Evolutionary conservation across 2,329 filamentous ascomycete genomes (phyloP).

Genomic region (Alternaria conjuncta): DNA sequence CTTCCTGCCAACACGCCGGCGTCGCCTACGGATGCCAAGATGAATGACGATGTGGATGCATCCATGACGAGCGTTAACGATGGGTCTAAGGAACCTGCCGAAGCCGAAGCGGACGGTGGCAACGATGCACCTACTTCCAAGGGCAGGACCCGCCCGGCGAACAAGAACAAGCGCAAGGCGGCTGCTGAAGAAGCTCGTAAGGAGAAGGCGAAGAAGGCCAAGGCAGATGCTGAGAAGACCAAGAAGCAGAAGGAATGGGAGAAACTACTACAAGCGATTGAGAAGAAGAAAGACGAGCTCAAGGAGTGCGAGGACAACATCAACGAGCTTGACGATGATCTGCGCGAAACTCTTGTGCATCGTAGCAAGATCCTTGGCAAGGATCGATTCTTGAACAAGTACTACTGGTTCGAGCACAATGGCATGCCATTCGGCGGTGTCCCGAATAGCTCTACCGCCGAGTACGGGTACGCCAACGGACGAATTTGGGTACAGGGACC

Average conservation of each 20-base stretch:
- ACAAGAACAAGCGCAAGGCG: constrained; percentile 77
- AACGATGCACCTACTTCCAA: constrained; percentile 63
- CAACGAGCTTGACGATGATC: constrained; percentile 82
- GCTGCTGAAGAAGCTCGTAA: constrained; percentile 67
- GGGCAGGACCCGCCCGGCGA: constrained; percentile 60
- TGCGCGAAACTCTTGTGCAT: constrained; percentile 92
- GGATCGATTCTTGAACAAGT: constrained; percentile 97
- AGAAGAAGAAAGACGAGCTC: constrained; percentile 82
- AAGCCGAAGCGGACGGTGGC: constrained; percentile 73
- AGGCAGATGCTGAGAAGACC: constrained; percentile 66
- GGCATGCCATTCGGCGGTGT: constrained; percentile 95
- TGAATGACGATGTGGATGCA: constrained; percentile 66
- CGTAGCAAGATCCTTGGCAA: constrained; percentile 88
- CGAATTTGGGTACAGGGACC: constrained; percentile 97
- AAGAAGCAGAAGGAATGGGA: constrained; percentile 85
- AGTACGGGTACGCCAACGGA: constrained; percentile 89
- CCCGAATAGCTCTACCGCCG: constrained; percentile 84
- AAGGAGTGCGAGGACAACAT: constrained; percentile 86
- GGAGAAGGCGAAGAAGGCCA: constrained; percentile 70
- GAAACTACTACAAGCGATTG: constrained; percentile 85
- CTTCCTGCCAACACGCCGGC: constrained; percentile 74
- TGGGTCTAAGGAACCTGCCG: constrained; percentile 67
- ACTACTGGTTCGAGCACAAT: constrained; percentile 99
- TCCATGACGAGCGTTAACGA: constrained; percentile 60
- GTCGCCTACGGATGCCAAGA: constrained; percentile 59